Base-by-base conservation (phyloP, 495 filamentous ascomycete genomes). In the Aspergillus cavernicola region DNA sequence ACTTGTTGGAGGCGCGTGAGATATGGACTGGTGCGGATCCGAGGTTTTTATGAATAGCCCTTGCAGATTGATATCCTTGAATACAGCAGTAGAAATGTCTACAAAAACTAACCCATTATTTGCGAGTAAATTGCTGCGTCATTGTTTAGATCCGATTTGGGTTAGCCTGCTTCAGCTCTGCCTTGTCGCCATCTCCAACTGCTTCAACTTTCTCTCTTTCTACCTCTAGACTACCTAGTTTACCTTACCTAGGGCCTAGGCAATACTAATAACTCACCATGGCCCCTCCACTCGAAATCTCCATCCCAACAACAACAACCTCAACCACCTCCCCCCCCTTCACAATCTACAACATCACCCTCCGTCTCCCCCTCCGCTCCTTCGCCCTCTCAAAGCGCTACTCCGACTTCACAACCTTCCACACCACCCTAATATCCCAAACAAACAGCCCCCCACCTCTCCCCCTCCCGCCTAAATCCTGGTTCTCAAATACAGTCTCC, bases 351-450 rank as follows among this genome's bases (percentile, higher is more conserved):
- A 89, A 93, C 76, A 90, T 97, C 67, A 85, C 84, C 29, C 78
- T 97, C 58, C 86, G 88, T 53, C 84, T 92, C 4, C 91, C 93
- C 8, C 83, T 98, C 46, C 87, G 90, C 53, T 90, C 89, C 47
- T 89, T 90, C 66, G 87, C 85, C 63, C 78, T 96, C 55, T 83
- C 86, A 56, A 97, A 97, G 71, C 90, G 93, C 61, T 98, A 97
- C 80, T 92, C 86, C 49, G 95, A 97, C 67, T 97, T 98, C 72
- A 72, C 77, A 40, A 66, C 80, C 53, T 85, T 98, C 51, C 84
- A 98, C 75, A 60, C 66, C n/a, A 59, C 80, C 20, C 82, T 98
- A 8, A 75, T 74, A 59, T 70, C 79, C 52, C 76, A 85, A 59
- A 82, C 85, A 42, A 83, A 83, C 66, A 32, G 71, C 12, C 59